Conservation (phyloP, 352 stramenopile genomes). For the Aphanomyces invadans region DNA sequence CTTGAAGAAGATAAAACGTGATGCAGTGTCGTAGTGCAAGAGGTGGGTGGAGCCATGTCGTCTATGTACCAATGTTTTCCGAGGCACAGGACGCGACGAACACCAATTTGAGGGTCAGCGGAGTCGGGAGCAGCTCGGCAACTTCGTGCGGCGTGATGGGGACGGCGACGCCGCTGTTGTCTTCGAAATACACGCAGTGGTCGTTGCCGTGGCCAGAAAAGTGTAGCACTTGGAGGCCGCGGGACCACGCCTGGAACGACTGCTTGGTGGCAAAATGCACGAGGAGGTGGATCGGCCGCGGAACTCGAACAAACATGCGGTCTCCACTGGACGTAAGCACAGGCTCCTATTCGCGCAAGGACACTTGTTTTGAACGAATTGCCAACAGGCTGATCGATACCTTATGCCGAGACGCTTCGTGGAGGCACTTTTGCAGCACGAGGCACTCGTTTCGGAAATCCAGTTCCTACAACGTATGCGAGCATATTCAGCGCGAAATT, state of each 20-base stretch:
- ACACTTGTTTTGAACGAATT: background rate
- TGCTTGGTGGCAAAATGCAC: slow-evolving; percentile 8
- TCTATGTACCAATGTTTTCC: slow-evolving; percentile 9
- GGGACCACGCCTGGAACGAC: slow-evolving; percentile 5
- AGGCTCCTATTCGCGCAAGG: background rate
- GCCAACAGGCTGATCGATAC: background rate
- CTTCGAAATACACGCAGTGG: slow-evolving; percentile 18
- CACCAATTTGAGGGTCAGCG: background rate
- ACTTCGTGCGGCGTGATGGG: slow-evolving; percentile 3
- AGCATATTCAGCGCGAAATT: too few species aligned
- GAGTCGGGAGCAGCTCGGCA: background rate
- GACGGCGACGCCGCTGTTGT: background rate
- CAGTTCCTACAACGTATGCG: slow-evolving; percentile 9
- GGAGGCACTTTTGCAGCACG: background rate
- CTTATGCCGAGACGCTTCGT: background rate
- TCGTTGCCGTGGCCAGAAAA: slow-evolving; percentile 21
- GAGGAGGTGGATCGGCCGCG: background rate
- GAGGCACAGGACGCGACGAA: slow-evolving; percentile 17
- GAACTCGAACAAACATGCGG: background rate
- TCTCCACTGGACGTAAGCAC: background rate
- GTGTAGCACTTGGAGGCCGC: background rate
- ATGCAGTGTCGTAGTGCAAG: too few species aligned
- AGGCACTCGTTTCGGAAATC: slow-evolving; percentile 2
- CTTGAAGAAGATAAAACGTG: too few species aligned
- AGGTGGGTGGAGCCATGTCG: background rate